phyloP scores from a whole-genome alignment of 2,329 filamentous ascomycete species.

The Calycina marina region DNA sequence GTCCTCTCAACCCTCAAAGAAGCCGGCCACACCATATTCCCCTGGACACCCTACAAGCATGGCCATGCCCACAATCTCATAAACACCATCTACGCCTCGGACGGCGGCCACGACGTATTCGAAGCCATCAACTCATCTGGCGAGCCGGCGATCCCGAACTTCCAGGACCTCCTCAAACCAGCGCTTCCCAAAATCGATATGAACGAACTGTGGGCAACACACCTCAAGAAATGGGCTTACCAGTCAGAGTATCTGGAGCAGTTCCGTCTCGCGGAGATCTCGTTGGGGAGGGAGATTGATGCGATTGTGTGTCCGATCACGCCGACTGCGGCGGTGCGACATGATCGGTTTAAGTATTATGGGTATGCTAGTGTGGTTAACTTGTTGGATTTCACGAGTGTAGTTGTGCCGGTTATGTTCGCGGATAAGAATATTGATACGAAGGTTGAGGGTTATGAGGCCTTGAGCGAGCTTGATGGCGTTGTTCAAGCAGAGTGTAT shows the following conservation, averaged over 20 bases:
- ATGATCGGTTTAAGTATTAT: conserved; percentile 15
- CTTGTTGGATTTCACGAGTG: conserved; percentile 22
- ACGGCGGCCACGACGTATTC: conserved; percentile 17
- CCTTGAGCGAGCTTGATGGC: conserved; percentile 13
- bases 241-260: conserved; percentile 23
- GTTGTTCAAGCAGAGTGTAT: conserved; percentile 16
- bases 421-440: conserved; percentile 26
- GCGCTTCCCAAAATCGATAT: conserved; percentile 11
- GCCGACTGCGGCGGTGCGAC: conserved; percentile 22
- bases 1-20: conserved; percentile 20
- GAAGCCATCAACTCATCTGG: conserved; percentile 13
- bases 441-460: conserved; percentile 11
- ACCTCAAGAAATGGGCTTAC: conserved; percentile 16
- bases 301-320: conserved; percentile 22
- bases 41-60: conserved; percentile 23
- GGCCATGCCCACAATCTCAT: conserved; percentile 17
- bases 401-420: conserved; percentile 29
- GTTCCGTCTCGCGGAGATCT: conserved; percentile 16
- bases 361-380: conserved; percentile 16
- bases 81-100: conserved; percentile 15
- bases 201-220: conserved; percentile 14
- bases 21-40: conserved; percentile 23
- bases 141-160: conserved; percentile 26
- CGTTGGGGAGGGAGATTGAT: conserved; percentile 20
- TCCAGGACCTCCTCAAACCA: conserved; percentile 12